These are phyloP conservation scores for Cubamyces lactineus DNA, from an alignment of 768 basidiomycete genomes.

Conservation along the genomic window DNA sequence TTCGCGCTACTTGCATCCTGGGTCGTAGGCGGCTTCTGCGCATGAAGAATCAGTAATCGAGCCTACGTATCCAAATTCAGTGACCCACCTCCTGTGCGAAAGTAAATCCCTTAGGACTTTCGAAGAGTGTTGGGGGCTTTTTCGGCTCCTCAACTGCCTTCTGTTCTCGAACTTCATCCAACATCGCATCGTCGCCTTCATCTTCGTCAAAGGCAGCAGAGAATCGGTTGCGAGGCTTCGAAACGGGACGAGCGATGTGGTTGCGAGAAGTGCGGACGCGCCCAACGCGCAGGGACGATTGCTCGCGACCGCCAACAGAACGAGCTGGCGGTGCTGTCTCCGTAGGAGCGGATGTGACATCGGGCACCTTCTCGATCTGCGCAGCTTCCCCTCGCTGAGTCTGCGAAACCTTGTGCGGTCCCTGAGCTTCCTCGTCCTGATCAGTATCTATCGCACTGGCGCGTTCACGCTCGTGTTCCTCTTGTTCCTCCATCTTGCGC, in stretches of 20 bases:
- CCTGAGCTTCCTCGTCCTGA: slow-evolving; percentile 38
- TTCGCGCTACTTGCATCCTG: slow-evolving; percentile 51
- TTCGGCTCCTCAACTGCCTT: slow-evolving; percentile 47
- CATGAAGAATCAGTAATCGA: background rate
- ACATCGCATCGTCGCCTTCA: slow-evolving; percentile 40
- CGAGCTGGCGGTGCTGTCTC: slow-evolving; percentile 26
- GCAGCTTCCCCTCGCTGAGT: slow-evolving; percentile 32
- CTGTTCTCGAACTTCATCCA: slow-evolving; percentile 39
- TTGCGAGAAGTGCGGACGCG: slow-evolving; percentile 58
- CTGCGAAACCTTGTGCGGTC: slow-evolving; percentile 29
- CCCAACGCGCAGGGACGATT: slow-evolving; percentile 69
- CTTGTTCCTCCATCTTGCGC: slow-evolving; percentile 59
- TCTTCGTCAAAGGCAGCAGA: slow-evolving; percentile 66
- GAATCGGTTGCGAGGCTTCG: slow-evolving; percentile 56
- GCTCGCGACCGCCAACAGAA: slow-evolving; percentile 30
- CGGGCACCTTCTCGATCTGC: slow-evolving; percentile 19
- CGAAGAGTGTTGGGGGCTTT: slow-evolving; percentile 52
- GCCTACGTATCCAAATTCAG: background rate
- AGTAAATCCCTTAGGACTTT: slow-evolving; percentile 64
- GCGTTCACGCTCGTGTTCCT: slow-evolving; percentile 43
- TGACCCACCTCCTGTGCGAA: slow-evolving; percentile 65
- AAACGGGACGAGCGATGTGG: slow-evolving; percentile 55
- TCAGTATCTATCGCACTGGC: slow-evolving; percentile 35
- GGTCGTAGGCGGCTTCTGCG: slow-evolving; percentile 36
- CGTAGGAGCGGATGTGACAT: slow-evolving; percentile 28